Conservation (phyloP, 352 stramenopile genomes). For the Pythium biforme region DNA sequence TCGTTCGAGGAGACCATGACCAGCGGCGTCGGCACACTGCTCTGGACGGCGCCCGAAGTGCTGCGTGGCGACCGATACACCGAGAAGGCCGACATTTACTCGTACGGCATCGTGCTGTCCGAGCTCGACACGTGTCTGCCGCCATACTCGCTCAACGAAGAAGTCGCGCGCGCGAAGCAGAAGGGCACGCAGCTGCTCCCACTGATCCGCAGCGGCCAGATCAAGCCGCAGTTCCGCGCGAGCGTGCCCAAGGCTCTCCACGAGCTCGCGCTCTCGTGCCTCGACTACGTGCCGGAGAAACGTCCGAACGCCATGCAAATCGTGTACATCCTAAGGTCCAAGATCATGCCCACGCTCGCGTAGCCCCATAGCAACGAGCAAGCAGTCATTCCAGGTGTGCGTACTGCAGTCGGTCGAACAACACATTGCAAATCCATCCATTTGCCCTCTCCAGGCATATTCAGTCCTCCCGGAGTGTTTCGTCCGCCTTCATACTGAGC, state of each 20-base stretch:
- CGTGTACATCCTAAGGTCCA: constrained; percentile 25
- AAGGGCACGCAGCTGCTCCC: constrained; percentile 25
- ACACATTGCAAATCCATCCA: no score
- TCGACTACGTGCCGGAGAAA: constrained; percentile 16
- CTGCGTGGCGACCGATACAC: constrained; percentile 51
- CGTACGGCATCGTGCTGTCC: constrained; percentile 12
- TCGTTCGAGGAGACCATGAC: constrained; percentile 29
- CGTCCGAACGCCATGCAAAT: constrained; percentile 29
- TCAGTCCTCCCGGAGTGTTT: no score
- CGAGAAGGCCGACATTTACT: constrained; percentile 67
- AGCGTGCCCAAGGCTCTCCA: constrained; percentile 31
- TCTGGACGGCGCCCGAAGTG: constrained; percentile 79
- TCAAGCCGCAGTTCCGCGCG: constrained; percentile 41
- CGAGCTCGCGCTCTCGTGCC: constrained; percentile 17
- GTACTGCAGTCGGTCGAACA: no score
- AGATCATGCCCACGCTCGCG: constrained; percentile 18
- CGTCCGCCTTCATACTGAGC: no score
- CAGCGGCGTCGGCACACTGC: constrained; percentile 70
- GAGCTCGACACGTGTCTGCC: constrained; percentile 18
- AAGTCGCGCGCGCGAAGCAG: constrained; percentile 18
- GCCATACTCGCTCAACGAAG: constrained; percentile 30
- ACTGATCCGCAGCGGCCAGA: constrained; percentile 25
- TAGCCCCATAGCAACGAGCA: background rate
- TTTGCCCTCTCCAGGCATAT: no score
- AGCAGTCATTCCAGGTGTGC: no score